These are phyloP conservation scores for Candida pseudoviswanathii DNA, from an alignment of 1,139 yeast genomes.

Conservation along the genomic window DNA sequence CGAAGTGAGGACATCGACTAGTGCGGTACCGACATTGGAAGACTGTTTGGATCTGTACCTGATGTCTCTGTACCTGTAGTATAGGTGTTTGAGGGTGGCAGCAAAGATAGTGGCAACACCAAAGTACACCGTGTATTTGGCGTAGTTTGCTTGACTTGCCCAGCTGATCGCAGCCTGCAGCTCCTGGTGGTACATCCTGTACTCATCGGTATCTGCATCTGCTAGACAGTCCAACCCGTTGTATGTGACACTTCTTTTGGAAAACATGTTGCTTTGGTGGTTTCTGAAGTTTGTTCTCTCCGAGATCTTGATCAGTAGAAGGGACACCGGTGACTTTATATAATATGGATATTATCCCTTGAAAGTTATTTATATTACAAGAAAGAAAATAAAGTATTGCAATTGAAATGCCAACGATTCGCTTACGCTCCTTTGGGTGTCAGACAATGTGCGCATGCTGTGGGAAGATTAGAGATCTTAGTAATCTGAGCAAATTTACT, in stretches of 20 bases:
- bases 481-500: slow-evolving; percentile 7
- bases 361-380: neutral
- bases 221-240: slow-evolving; percentile 51
- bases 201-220: slow-evolving; percentile 34
- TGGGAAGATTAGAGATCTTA: too few relatives aligned
- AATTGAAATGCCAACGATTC: neutral
- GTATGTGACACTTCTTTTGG: slow-evolving; percentile 22
- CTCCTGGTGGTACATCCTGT: slow-evolving; percentile 20
- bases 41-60: slow-evolving; percentile 20
- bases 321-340: neutral
- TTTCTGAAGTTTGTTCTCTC: neutral
- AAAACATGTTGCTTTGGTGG: neutral
- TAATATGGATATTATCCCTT: neutral
- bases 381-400: neutral
- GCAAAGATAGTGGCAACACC: slow-evolving; percentile 39
- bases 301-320: too few relatives aligned
- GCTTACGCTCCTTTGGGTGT: neutral
- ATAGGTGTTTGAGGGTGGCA: slow-evolving; percentile 40
- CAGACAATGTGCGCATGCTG: too few relatives aligned
- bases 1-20: slow-evolving; percentile 36
- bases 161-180: slow-evolving; percentile 47
- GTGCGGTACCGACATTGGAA: slow-evolving; percentile 18
- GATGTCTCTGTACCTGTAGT: slow-evolving; percentile 39
- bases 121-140: slow-evolving; percentile 49
- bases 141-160: slow-evolving; percentile 43